phyloP scores from a whole-genome alignment of 2,329 filamentous ascomycete genomes.

The Mycosphaerella sp. region DNA sequence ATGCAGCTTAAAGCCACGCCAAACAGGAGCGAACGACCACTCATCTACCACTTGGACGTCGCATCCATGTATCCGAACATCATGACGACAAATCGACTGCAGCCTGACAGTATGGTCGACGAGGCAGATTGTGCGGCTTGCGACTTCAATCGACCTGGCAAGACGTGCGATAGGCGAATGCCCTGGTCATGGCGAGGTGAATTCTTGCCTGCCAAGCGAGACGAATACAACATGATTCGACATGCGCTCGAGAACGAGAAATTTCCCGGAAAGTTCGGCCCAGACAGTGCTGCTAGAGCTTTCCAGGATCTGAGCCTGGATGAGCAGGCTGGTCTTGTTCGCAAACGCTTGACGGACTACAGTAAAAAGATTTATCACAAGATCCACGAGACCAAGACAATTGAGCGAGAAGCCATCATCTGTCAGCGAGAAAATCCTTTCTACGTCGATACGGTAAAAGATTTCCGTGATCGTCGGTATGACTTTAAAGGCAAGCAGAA shows the following conservation, averaged over 20 bases:
- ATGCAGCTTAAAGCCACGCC: constrained; percentile 71
- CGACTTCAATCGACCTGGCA: constrained; percentile 95
- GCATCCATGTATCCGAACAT: constrained; percentile 99
- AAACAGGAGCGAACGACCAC: constrained; percentile 73
- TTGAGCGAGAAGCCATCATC: constrained; percentile 92
- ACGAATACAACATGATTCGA: constrained; percentile 99
- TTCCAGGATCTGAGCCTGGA: constrained; percentile 77
- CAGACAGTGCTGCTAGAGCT: constrained; percentile 61
- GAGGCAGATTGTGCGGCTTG: constrained; percentile 95
- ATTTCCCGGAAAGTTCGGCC: constrained; percentile 68
- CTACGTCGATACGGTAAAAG: constrained; percentile 91
- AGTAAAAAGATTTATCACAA: constrained; percentile 99
- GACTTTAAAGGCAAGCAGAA: constrained; percentile 99
- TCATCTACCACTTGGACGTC: constrained; percentile 97
- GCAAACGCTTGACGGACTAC: constrained; percentile 84
- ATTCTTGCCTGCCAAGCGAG: constrained; percentile 88
- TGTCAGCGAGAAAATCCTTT: constrained; percentile 98
- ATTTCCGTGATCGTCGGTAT: constrained; percentile 94
- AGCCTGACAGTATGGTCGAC: constrained; percentile 98
- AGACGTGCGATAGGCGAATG: constrained; percentile 89
- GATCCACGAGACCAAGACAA: constrained; percentile 90
- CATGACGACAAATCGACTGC: constrained; percentile 97
- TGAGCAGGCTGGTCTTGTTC: constrained; percentile 72
- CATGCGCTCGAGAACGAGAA: constrained; percentile 85
- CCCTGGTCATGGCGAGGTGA: constrained; percentile 99